phyloP scores from a whole-genome alignment of 768 basidiomycete species.

The Boletellus sp. region DNA sequence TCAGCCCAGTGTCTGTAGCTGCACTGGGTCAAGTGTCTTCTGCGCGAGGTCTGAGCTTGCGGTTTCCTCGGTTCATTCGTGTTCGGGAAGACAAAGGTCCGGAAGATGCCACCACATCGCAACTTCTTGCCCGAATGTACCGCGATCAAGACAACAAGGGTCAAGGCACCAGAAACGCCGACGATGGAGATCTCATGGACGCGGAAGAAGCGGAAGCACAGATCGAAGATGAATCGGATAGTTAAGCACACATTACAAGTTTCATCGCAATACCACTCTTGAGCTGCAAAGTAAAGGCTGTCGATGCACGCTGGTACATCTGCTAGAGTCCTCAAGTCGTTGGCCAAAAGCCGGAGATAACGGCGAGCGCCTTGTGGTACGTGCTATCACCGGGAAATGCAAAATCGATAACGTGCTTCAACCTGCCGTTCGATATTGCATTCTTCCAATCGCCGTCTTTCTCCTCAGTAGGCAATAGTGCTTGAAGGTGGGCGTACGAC shows the following conservation, averaged over 20 bases:
- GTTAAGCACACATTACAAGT: not conserved
- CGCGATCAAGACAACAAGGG: conserved; percentile 50
- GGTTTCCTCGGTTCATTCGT: conserved; percentile 85
- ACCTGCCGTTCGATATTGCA: conserved; percentile 22
- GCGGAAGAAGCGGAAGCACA: conserved; percentile 36
- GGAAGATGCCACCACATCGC: conserved; percentile 68
- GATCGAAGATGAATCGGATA: conserved; percentile 30
- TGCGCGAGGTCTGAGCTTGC: conserved; percentile 67
- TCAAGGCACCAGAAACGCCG: conserved; percentile 36
- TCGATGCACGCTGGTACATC: not conserved
- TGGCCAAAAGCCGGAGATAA: conserved; percentile 18
- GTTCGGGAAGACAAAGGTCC: conserved; percentile 69
- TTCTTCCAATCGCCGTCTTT: conserved; percentile 36
- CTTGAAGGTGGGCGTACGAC: conserved; percentile 38
- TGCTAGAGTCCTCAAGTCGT: not conserved
- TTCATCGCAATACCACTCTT: not conserved
- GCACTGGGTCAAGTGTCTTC: conserved; percentile 60
- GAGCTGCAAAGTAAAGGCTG: not conserved
- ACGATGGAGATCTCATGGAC: conserved; percentile 63
- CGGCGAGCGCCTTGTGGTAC: conserved; percentile 26
- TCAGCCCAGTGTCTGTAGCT: conserved; percentile 83
- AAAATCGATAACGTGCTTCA: conserved; percentile 24
- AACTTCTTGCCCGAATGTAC: conserved; percentile 69
- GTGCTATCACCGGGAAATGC: conserved; percentile 25
- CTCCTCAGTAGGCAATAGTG: conserved; percentile 19